Percentiles rank a stretch among this genome's conserved stretches.
phyloP scores from a whole-genome alignment of 257 asterid species.

The Schizonepeta tenuifolia region DNA sequence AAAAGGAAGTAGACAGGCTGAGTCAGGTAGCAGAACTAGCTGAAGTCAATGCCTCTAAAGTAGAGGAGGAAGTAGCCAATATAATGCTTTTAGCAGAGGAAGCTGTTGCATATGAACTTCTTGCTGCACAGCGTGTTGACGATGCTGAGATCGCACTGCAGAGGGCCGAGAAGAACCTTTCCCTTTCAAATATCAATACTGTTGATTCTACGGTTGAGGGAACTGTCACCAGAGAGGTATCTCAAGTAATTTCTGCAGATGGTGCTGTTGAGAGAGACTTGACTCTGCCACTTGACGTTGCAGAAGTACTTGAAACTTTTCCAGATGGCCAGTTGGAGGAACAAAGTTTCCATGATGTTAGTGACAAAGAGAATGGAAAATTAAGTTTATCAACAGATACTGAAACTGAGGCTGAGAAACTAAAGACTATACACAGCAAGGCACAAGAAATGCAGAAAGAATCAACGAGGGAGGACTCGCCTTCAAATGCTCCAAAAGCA shows the following conservation, averaged over 20 bases:
- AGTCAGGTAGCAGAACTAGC: slow-evolving; percentile 69
- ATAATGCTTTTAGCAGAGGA: slow-evolving; percentile 97
- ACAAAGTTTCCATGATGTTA: slow-evolving; percentile 49
- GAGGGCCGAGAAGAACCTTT: slow-evolving; percentile 77
- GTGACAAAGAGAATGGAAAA: slow-evolving; percentile 64
- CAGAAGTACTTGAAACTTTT: slow-evolving; percentile 40
- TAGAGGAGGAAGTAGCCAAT: slow-evolving; percentile 91
- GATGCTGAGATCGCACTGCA: slow-evolving; percentile 83
- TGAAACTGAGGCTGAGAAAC: slow-evolving; percentile 46
- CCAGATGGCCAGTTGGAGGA: slow-evolving; percentile 41
- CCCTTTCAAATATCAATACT: slow-evolving; percentile 50
- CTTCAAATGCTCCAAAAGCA: slow-evolving; percentile 74
- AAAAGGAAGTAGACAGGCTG: slow-evolving; percentile 79
- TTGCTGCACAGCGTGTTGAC: slow-evolving; percentile 80
- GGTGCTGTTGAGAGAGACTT: slow-evolving; percentile 38
- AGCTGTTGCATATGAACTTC: slow-evolving; percentile 93
- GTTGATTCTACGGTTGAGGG: slow-evolving; percentile 50
- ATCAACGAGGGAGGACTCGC: slow-evolving; percentile 61
- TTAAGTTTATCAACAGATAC: not conserved
- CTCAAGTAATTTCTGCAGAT: slow-evolving; percentile 48
- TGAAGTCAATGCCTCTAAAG: slow-evolving; percentile 59
- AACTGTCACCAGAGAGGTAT: slow-evolving; percentile 42
- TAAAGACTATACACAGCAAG: slow-evolving; percentile 60
- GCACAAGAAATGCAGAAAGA: slow-evolving; percentile 81
- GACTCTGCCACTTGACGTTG: slow-evolving; percentile 13